Base-by-base conservation (phyloP, 2,329 filamentous ascomycete genomes). In the Colletotrichum gigasporum region DNA sequence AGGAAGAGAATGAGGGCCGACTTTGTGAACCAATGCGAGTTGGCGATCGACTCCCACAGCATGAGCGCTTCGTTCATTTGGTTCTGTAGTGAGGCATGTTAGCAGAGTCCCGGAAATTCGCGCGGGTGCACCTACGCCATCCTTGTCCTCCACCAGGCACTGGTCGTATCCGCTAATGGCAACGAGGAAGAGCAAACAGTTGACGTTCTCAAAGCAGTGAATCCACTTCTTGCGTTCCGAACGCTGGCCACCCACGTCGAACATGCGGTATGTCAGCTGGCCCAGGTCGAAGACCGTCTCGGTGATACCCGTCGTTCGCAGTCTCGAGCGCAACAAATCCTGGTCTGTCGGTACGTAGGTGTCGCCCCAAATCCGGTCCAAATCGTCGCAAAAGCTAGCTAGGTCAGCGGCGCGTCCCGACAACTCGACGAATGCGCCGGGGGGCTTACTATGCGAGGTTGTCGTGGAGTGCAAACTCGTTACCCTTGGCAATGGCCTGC, bases 171-270 rank as follows among this genome's bases (percentile, higher is more conserved):
- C 95, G 68, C 94, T 97, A 71, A 98, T 94, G 48, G 95, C 94
- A 54, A 97, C 95, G 69, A 98, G 86, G 80, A 98, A 98, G 39
- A 98, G 83, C 56, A 98, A 84, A 70, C 93, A 94, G 73, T 96
- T 94, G 67, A 97, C 94, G 69, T 96, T 96, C 76, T 97, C 94
- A 75, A 97, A 97, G 75, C 94, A 96, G 77, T 97, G 94, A 68
- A 97, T 97, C 94, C 94, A 97, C 83, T 97, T 97, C 86, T 97
- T 97, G 67, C 94, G 91, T 79, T 97, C 94, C 26, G 94, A 97
- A 71, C 94, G 86, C 76, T 97, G 94, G 62, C 94, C 94, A 75
- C 94, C 94, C 47, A 97, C 94, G 73, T 97, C 94, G 78, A 97
- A 97, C 94, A 98, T 97, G 72, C 94, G 91, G 80, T 97, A 97